Conservation (phyloP, 805 yeast genomes). For the Metschnikowia borealis region DNA sequence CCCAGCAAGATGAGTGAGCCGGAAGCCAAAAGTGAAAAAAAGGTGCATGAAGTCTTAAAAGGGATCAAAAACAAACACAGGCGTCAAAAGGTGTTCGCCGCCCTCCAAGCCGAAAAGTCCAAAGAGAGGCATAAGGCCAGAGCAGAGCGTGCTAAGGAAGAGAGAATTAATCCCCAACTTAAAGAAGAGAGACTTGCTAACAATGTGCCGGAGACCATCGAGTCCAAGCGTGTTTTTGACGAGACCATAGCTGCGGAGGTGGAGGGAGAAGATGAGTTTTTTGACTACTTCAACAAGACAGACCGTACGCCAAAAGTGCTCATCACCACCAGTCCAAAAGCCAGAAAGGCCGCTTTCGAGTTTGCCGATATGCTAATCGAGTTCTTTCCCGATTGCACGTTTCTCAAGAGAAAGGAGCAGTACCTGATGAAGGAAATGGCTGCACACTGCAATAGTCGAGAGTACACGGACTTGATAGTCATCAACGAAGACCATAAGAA, state of each 20-base stretch:
- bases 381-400: slow-evolving; percentile 78
- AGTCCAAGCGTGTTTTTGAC: slow-evolving; percentile 77
- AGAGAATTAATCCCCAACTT: slow-evolving; percentile 75
- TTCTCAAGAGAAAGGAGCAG: slow-evolving; percentile 82
- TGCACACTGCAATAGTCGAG: slow-evolving; percentile 73
- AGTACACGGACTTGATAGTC: slow-evolving; percentile 81
- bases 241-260: slow-evolving; percentile 67
- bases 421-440: slow-evolving; percentile 86
- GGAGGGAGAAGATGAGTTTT: slow-evolving; percentile 65
- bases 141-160: slow-evolving; percentile 82
- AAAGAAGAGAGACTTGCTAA: slow-evolving; percentile 73
- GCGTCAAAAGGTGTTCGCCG: slow-evolving; percentile 74
- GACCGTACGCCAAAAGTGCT: slow-evolving; percentile 75
- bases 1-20: slow-evolving; percentile 6
- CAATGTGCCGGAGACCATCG: slow-evolving; percentile 80
- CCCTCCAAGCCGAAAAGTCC: slow-evolving; percentile 67
- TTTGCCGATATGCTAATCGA: slow-evolving; percentile 85
- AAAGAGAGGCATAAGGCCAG: slow-evolving; percentile 75
- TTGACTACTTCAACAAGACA: slow-evolving; percentile 19
- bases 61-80: slow-evolving; percentile 69
- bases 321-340: slow-evolving; percentile 83
- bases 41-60: slow-evolving; percentile 22
- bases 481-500: slow-evolving; percentile 91
- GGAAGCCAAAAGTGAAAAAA: slow-evolving; percentile 5
- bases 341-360: slow-evolving; percentile 82